Evolutionary conservation across 23 red algal species (phyloP), one percentile per base, ranked within the genome.

Genomic region (Gracilariopsis chorda): DNA sequence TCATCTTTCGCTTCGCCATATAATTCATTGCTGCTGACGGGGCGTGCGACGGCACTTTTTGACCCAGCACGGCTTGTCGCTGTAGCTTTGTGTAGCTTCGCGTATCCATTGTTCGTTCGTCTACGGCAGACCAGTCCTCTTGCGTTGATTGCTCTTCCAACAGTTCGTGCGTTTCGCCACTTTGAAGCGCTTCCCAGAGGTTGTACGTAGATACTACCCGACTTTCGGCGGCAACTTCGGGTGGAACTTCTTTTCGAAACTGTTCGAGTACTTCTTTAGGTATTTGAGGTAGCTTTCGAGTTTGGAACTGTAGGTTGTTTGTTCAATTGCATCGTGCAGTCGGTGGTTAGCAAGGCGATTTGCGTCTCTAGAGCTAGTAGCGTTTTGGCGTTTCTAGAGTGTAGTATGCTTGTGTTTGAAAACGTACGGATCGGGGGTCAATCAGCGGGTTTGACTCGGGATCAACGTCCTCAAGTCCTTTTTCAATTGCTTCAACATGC

Each of bases 361-460:
- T n/a, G n/a, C n/a, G n/a, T n/a, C n/a, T n/a, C n/a, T n/a, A n/a
- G n/a, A n/a, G n/a, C n/a, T n/a, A n/a, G n/a, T n/a, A n/a, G n/a
- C n/a, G n/a, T n/a, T n/a, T n/a, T n/a, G n/a, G n/a, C n/a, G n/a
- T n/a, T n/a, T n/a, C n/a, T n/a, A n/a, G n/a, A n/a, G n/a, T n/a
- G n/a, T n/a, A n/a, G 20, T 53, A n/a, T n/a, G n/a, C n/a, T n/a
- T n/a, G n/a, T n/a, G n/a, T n/a, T n/a, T n/a, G n/a, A n/a, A 1
- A 64, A 89, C 85, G 35, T 77, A 89, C 85, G 35, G 61, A 73
- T 58, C 85, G 68, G 6, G 85, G 85, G 58, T 89, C 85, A 29
- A 89, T 64, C 12, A 89, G 52, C 33, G 85, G 85, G 28, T 89
- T 89, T 0, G 37, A 37, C 27, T 77, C 48, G 45, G 69, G 69